Evolutionary conservation across 2,329 filamentous ascomycete genomes (phyloP).

Genomic region (Cladophialophora chaetospira): DNA sequence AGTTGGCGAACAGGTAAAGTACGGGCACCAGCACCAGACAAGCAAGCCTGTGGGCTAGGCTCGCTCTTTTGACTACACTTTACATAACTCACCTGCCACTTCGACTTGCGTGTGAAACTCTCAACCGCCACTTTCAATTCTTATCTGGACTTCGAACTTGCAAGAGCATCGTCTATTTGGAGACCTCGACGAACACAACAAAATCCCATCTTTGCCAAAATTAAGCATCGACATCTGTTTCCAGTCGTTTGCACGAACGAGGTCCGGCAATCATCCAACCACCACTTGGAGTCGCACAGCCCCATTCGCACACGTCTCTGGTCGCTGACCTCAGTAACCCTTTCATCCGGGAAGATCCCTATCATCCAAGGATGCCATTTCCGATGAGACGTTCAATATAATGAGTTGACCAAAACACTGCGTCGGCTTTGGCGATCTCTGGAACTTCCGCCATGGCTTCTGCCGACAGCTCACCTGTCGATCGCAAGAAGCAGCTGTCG

Average conservation of each 20-base stretch:
- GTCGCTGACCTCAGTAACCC: neutral
- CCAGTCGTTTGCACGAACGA: no score
- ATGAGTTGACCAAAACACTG: conserved; percentile 1
- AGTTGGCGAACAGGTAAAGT: neutral
- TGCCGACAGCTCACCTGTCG: conserved; percentile 16
- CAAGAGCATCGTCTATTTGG: neutral
- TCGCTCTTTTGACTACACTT: neutral
- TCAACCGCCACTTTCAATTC: neutral
- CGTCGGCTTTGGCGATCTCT: neutral
- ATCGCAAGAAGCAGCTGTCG: conserved; percentile 25
- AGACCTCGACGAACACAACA: neutral
- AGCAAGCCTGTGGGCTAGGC: neutral
- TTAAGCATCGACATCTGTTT: no score
- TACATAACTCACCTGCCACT: conserved; percentile 1
- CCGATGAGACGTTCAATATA: neutral
- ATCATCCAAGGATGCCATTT: conserved; percentile 10
- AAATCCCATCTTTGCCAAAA: no score
- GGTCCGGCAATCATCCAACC: conserved; percentile 2
- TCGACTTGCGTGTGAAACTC: neutral
- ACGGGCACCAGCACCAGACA: neutral
- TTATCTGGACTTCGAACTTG: neutral
- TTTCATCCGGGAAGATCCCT: conserved; percentile 10
- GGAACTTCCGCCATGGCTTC: conserved; percentile 21
- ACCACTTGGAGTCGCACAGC: neutral
- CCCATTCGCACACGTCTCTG: conserved; percentile 3